Base-by-base conservation (phyloP, 306 rosid species). In the Trifolium subterraneum region DNA sequence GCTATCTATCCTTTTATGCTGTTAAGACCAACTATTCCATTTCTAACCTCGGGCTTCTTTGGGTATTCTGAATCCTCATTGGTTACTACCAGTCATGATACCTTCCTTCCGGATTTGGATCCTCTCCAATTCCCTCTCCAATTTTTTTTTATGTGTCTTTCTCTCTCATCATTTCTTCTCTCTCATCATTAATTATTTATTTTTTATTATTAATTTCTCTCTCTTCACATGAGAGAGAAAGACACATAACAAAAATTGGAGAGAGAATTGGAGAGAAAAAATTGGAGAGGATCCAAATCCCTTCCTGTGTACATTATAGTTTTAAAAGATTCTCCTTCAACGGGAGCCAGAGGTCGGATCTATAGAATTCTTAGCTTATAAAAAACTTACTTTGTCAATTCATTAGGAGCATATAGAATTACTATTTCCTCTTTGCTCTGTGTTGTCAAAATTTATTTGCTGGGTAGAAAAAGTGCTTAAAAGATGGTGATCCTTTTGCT, bases 361-460 rank as follows among this genome's bases (percentile, higher is more conserved):
- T 60, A 60, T 51, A 51, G 2, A 78, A 63, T 22, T 22, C 5
- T 51, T 27, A 25, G 8, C 5, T 23, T 8, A 63, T 61, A 62
- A 78, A 60, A 22, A 70, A 52, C 1, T 7, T 52, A 31, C 10
- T 35, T 25, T 14, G 60, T 11, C 41, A 39, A 52, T 66, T 36
- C 52, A 12, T 19, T 12, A 11, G 68, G 68, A 18, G 16, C 50
- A 13, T 41, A 10, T 11, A 44, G 7, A 56, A 55, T 27, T 23
- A 10, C 38, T 51, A 3, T 51, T 75, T 74, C 18, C 52, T 48
- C 41, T 20, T 50, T 36, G 19, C 60, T 10, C 36, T 42, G 59
- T 70, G 68, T 45, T 45, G 65, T 39, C 52, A 19, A 70, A 42
- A 47, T 5, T 38, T 50, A 25, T 18, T 70, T 7, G 38, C 45